Conservation (phyloP, 176 grass and related monocot genomes). For the Carex littledalei region DNA sequence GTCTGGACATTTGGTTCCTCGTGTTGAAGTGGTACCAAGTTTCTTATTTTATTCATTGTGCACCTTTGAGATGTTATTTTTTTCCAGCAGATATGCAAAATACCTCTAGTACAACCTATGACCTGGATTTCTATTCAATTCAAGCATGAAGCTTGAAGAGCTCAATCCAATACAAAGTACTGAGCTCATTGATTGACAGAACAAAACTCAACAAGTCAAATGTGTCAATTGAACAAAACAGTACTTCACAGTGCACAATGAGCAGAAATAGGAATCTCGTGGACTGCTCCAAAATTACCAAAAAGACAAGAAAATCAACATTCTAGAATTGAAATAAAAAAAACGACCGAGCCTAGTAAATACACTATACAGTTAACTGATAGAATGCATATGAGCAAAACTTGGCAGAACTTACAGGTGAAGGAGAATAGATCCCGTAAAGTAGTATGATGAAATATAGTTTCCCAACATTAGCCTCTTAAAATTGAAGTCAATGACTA, state of each 20-base stretch:
- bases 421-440: constrained; percentile 43
- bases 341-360: background rate
- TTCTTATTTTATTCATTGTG: constrained; percentile 4
- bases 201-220: background rate
- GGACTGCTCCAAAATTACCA: background rate
- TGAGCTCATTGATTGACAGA: background rate
- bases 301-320: background rate
- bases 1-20: background rate
- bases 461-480: constrained; percentile 15
- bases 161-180: background rate
- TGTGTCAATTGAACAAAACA: background rate
- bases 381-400: background rate
- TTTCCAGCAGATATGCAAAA: background rate
- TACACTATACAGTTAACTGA: constrained; percentile 12
- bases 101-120: background rate
- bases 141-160: background rate
- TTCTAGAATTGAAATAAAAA: background rate
- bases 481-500: constrained; percentile 28
- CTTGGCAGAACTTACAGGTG: constrained; percentile 40
- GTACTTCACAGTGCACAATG: background rate
- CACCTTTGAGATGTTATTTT: background rate
- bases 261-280: background rate
- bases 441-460: constrained; percentile 15
- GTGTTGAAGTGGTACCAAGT: background rate
- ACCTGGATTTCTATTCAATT: background rate